Evolutionary conservation across 2,329 filamentous ascomycete species (phyloP), one percentile per base, ranked within the genome.

Genomic region (Fusarium sp.): DNA sequence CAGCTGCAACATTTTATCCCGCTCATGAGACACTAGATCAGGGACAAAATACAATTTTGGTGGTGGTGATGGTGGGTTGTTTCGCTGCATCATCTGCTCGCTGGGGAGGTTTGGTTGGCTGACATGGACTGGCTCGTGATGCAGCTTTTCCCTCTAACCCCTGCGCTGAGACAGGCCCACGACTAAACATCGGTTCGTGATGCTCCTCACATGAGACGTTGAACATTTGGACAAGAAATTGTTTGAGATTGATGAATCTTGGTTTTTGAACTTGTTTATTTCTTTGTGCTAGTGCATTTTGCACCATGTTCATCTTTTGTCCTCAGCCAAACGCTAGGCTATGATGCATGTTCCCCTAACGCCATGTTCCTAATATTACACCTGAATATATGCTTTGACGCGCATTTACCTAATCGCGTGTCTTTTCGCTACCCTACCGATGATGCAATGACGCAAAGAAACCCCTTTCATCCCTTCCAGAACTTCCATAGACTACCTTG

Each of bases 171-270:
- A 70, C 67, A 64, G 18, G 13, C 24, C 41, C 40, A 29, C 29
- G 48, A 47, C 67, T 57, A 60, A 59, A 42, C 37, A 62, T 41
- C 48, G 57, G 65, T 71, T 71, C 69, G 69, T 71, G 69, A 71
- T 61, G 53, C 34, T 14, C 42, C 61, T 71, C 69, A 71, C 69
- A 71, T 71, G 69, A 66, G 69, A 71, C 68, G 65, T 42, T 64
- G 42, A 34, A 25, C 54, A 65, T 58, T 69, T 30, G 44, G 34
- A 9, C 3, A 32, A 30, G 22, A 20, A 24, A 20, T 44, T 59
- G 37, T 59, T 69, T 59, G 49, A 48, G 20, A 37, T 47, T 61
- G 30, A 24, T 47, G 42, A 25, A 45, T 48, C 52, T 59, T 60
- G 37, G 24, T 46, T 27, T 42, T 32, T 25, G 5, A 44, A 40